Conservation (phyloP, 805 yeast species). For the Wickerhamomyces bovis region DNA sequence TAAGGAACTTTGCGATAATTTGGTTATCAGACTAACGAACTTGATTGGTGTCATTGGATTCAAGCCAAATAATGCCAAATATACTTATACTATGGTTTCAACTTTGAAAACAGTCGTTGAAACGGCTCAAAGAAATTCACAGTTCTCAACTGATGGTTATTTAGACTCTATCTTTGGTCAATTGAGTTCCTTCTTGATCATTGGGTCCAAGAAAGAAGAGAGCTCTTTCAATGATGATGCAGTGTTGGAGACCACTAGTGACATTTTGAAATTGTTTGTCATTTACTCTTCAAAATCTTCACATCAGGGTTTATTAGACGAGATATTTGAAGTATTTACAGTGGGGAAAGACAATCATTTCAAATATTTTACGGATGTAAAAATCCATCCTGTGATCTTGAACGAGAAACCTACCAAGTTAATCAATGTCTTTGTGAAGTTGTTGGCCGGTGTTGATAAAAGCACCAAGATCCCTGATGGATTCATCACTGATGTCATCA, state of each 20-base stretch:
- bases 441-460: slow-evolving; percentile 50
- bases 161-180: slow-evolving; percentile 12
- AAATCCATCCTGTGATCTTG: slow-evolving; percentile 16
- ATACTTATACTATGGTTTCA: slow-evolving; percentile 15
- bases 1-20: slow-evolving; percentile 30
- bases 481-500: slow-evolving; percentile 9
- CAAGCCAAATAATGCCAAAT: slow-evolving; percentile 6
- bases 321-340: slow-evolving; percentile 32
- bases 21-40: slow-evolving; percentile 32
- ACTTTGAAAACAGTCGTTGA: slow-evolving; percentile 14
- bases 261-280: slow-evolving; percentile 29
- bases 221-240: slow-evolving; percentile 7
- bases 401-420: slow-evolving; percentile 27
- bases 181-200: slow-evolving; percentile 7
- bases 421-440: slow-evolving; percentile 35
- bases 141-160: slow-evolving; percentile 19
- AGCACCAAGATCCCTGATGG: slow-evolving; percentile 22
- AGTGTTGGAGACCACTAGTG: slow-evolving; percentile 24
- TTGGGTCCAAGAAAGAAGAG: background rate
- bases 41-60: slow-evolving; percentile 22
- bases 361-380: slow-evolving; percentile 6
- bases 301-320: slow-evolving; percentile 42
- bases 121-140: slow-evolving; percentile 17
- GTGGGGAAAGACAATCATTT: slow-evolving; percentile 15
- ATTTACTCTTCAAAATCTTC: slow-evolving; percentile 23